phyloP scores from a whole-genome alignment of 352 stramenopile genomes.

The Phytopythium montanum region DNA sequence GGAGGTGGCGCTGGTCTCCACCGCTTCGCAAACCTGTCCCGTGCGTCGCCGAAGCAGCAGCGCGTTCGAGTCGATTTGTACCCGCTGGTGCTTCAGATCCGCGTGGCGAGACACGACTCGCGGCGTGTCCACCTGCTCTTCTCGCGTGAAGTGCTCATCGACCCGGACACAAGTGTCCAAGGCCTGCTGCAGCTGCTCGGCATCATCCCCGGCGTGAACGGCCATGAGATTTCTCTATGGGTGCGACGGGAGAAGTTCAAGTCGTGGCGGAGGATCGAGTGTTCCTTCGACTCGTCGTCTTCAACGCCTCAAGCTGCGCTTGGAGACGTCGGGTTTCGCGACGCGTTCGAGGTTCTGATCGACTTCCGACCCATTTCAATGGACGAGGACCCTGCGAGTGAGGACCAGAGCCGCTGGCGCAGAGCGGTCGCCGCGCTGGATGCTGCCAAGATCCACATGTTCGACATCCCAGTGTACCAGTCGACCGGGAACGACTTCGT shows the following conservation, averaged over 20 bases:
- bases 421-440: constrained; percentile 18
- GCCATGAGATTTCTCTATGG: constrained; percentile 58
- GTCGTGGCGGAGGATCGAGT: constrained; percentile 56
- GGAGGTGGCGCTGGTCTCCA: background rate
- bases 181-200: constrained; percentile 57
- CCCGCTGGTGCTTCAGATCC: constrained; percentile 48
- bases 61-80: constrained; percentile 44
- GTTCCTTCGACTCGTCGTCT: constrained; percentile 27
- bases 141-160: constrained; percentile 41
- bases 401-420: constrained; percentile 18
- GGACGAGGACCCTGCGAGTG: constrained; percentile 21
- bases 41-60: constrained; percentile 4
- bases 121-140: constrained; percentile 58
- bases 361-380: constrained; percentile 52
- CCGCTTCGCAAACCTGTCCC: background rate
- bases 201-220: constrained; percentile 46
- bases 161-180: constrained; percentile 35
- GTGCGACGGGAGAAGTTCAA: constrained; percentile 50
- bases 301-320: constrained; percentile 33
- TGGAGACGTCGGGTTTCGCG: constrained; percentile 36
- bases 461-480: constrained; percentile 46
- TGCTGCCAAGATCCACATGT: constrained; percentile 9
- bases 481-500: constrained; percentile 68
- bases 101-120: constrained; percentile 50
- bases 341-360: constrained; percentile 56